Conservation (phyloP, 2,329 filamentous ascomycete genomes). For the Penicillium expansum region DNA sequence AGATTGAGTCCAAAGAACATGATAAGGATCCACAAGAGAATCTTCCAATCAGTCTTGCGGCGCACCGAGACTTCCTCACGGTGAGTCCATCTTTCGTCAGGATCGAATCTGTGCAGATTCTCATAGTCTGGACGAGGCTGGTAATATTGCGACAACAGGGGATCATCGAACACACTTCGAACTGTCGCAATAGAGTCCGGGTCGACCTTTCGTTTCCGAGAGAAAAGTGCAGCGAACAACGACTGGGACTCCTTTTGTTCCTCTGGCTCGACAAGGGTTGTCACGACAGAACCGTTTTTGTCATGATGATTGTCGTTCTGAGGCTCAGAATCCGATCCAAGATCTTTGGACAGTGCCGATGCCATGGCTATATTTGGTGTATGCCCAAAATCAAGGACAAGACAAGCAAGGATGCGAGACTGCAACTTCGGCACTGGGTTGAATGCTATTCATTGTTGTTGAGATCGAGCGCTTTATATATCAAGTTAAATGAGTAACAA, state of each 20-base stretch:
- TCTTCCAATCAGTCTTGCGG: slow-evolving; percentile 33
- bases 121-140: slow-evolving; percentile 30
- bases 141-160: slow-evolving; percentile 36
- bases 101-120: slow-evolving; percentile 40
- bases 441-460: background rate
- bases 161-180: slow-evolving; percentile 45
- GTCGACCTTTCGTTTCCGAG: slow-evolving; percentile 8
- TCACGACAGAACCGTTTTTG: background rate
- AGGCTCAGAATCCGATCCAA: background rate
- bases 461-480: background rate
- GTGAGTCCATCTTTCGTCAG: slow-evolving; percentile 29
- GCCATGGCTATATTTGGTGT: background rate
- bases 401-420: background rate
- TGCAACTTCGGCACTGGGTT: background rate
- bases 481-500: background rate
- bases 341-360: background rate
- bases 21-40: slow-evolving; percentile 44
- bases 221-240: slow-evolving; percentile 27
- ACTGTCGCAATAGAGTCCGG: slow-evolving; percentile 22
- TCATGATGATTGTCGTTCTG: background rate
- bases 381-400: background rate
- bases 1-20: slow-evolving; percentile 44
- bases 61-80: slow-evolving; percentile 24
- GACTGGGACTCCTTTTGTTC: background rate
- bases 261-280: slow-evolving; percentile 4